Evolutionary conservation across 805 yeast species (phyloP), one percentile per base, ranked within the genome.

Genomic region (Ogataea salicorniae): DNA sequence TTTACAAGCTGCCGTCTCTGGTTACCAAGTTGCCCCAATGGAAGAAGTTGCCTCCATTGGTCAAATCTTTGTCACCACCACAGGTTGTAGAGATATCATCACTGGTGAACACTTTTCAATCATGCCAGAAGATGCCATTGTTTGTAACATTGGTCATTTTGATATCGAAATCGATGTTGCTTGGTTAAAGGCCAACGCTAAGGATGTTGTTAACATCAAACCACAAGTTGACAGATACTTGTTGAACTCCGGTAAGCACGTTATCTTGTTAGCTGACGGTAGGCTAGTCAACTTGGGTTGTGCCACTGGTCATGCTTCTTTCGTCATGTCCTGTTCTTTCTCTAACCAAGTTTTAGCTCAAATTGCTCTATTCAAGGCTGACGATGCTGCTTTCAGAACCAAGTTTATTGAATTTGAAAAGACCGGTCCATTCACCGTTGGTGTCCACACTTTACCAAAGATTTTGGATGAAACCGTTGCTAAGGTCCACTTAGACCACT

Each of bases 101-200:
- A 84, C 86, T 59, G 87, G 87, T 67, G 77, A 76, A 63, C 95
- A 91, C 79, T 92, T 92, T 73, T 76, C 76, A 62, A 75, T 73
- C 63, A 94, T 92, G 99, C 97, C 97, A 75, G 96, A 92, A 76
- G 99, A 92, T 71, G 98, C 99, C 64, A 94, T 92, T 72, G 99
- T 92, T 57, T 94, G 97, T 79, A 92, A 92, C 95, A 92, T 92
- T 76, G 99, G 99, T 73, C 99, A 92, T 79, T 92, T 92, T 64
- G 99, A 92, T 76, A 89, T 94, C 68, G 99, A 92, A 81, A 94
- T 92, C 64, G 99, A 92, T 74, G 98, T 92, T 64, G 98, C 98
- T 68, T 91, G 97, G 97, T 80, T 92, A 73, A 90, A 90, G 83
- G 86, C 83, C 51, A 89, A 90, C 75, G 96, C 97, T 66, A 81